Evolutionary conservation across 345 rosid genomes (phyloP), one percentile per base, ranked within the genome.

Genomic region (Erysimum cheiranthoides): DNA sequence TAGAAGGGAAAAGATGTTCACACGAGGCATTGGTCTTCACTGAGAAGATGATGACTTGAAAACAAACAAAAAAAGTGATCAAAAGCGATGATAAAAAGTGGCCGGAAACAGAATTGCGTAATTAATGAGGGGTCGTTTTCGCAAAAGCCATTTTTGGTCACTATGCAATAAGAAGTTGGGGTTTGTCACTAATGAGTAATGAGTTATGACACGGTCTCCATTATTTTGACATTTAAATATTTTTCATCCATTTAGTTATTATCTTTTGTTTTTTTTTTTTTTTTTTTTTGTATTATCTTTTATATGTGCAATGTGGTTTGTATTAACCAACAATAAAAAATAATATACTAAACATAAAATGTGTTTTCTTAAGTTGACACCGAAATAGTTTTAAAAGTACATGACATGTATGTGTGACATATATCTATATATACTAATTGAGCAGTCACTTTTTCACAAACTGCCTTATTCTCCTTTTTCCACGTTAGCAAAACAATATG

Each of bases 81-180:
- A 53, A 32, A 59, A 60, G 43, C 3, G 3, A 10, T 50, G 2
- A 52, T 40, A 4, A 14, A 63, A 70, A 57, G 56, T 71, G 62
- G 73, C 25, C 68, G 76, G 62, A 77, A 77, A 65, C 17, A 32
- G 40, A 58, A 14, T 30, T 49, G 39, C 9, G 5, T 38, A 43
- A 3, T 38, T 57, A 39, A 46, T n/a, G 54, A 56, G 25, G 40
- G 68, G 72, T 77, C 80, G 27, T 65, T 71, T 64, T 77, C 72
- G 38, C 11, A 71, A 63, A 71, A 16, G 13, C 50, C 18, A 10
- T 6, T 28, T 77, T 65, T 39, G 67, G 76, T 63, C 51, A 76
- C 43, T 61, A 18, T 52, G 35, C 80, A 69, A 34, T 61, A 52
- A 25, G 27, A 69, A 52, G 70, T 69, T 52, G 21, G 31, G 64